Evolutionary conservation across 495 filamentous ascomycete species (phyloP), one percentile per base, ranked within the genome.

Genomic region (Niebla homalea): DNA sequence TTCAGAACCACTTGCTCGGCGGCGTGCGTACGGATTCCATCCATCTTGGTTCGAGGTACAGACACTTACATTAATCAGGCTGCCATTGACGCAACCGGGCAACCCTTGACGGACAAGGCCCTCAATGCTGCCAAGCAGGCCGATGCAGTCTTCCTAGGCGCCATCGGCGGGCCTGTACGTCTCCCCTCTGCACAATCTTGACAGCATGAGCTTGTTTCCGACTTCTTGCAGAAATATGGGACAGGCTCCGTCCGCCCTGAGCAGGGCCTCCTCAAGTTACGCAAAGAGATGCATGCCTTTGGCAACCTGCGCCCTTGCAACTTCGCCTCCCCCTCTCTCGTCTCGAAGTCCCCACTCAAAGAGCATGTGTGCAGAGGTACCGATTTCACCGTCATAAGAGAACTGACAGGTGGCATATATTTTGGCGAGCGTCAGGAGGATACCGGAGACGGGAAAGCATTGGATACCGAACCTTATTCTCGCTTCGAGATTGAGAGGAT

Each of bases 291-390:
- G 75, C 73, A 75, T 62, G 86, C 92, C 57, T 98, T 92, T 70
- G 92, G 90, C 57, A 98, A 98, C 78, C 84, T 98, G 43, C 88
- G 92, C 4, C 92, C 92, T 5, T 98, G 92, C 79, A 89, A 82
- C 76, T 98, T 98, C 73, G 87, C 90, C 36, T 87, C 89, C 22
- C 85, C 90, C 48, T 77, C 80, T 26, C 85, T 98, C 41, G 80
- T 94, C 68, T 80, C 88, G 37, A 75, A 71, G 69, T 96, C 90
- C 11, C 92, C 92, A 0, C 80, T 98, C 44, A 94, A 93, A 66
- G 83, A 84, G 44, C 75, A 83, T 5, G 75, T 98, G 42, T 93
- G 86, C 76, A 76, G 79, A 45, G 90, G 85, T 56, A 86, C 84
- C 57, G 81, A 97, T 76, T 92, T 98, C 72, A 90, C 83, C 70